These are phyloP conservation scores for Fusarium torulosum DNA, from an alignment of 2,329 filamentous ascomycete genomes.

Conservation along the genomic window DNA sequence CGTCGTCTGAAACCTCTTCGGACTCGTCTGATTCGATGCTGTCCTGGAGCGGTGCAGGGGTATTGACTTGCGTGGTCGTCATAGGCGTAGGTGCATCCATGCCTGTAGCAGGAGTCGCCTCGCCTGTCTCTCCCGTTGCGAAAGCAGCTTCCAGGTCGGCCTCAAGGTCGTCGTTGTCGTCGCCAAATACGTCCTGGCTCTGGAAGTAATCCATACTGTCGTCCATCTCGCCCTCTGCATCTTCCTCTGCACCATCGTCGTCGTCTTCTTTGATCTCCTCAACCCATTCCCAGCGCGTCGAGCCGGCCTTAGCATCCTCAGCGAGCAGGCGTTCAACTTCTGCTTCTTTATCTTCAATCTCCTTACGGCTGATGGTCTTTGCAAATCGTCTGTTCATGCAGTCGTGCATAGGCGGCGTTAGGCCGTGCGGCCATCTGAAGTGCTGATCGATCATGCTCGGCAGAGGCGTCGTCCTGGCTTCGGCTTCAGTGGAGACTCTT, in stretches of 20 bases:
- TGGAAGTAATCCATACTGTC: conserved; percentile 58
- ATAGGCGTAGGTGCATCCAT: conserved; percentile 61
- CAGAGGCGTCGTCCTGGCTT: conserved; percentile 74
- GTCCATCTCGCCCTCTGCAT: conserved; percentile 62
- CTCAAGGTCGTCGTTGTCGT: conserved; percentile 65
- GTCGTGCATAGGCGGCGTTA: conserved; percentile 90
- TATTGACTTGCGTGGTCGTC: conserved; percentile 58
- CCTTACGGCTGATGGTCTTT: conserved; percentile 83
- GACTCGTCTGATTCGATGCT: conserved; percentile 59
- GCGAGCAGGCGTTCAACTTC: conserved; percentile 80
- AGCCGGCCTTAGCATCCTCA: conserved; percentile 72
- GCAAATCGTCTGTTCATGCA: conserved; percentile 85
- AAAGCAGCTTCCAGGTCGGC: conserved; percentile 68
- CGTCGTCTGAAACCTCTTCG: conserved; percentile 58
- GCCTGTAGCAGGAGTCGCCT: conserved; percentile 59
- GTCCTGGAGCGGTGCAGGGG: conserved; percentile 60
- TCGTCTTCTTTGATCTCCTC: conserved; percentile 64
- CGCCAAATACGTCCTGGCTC: conserved; percentile 48
- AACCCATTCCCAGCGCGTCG: conserved; percentile 74
- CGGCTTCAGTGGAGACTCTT: conserved; percentile 72
- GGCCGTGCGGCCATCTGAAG: conserved; percentile 84
- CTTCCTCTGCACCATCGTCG: conserved; percentile 63
- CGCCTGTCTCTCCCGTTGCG: conserved; percentile 55
- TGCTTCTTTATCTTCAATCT: conserved; percentile 86
- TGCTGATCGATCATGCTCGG: conserved; percentile 77